Evolutionary conservation across 116 monocot species (phyloP), one percentile per base, ranked within the genome.

Genomic region (Thalassia testudinum): DNA sequence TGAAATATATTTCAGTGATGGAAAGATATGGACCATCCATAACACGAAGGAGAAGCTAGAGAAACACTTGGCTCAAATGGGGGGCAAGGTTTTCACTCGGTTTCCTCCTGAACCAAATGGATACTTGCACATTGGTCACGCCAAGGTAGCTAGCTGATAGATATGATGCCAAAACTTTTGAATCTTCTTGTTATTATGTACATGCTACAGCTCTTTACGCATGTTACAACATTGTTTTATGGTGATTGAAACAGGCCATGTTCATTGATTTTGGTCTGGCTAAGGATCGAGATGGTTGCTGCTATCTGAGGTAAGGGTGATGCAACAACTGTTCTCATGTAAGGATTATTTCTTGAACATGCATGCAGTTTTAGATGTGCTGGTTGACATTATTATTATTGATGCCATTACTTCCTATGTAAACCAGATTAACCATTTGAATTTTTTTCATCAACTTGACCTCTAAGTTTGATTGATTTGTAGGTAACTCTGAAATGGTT

Each of bases 41-140:
- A 97, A 97, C 42, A 70, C 75, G 53, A 85, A 75, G 65, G 82
- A 88, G 56, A 65, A 74, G 43, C 74, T 97, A 49, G 77, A 85
- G 18, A 79, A 52, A 54, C 95, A 97, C 65, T 75, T 88, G 49
- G 76, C 76, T 27, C 53, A 37, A 47, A 97, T 88, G 2, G 79
- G 88, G 43, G 85, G 85, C 48, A 88, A 82, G 67, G 82, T 97
- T 53, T 65, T 81, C 12, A 85, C 95, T 68, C 81, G 95, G 22
- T 97, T 97, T 28, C 95, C 95, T 58, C 89, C 95, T 53, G 95
- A 97, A 63, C 95, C 95, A 63, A 97, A 97, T 77, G 95, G 95
- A 8, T 85, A 88, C 70, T 67, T 97, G 23, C 95, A 97, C 58
- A 97, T 97, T 70, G 95, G 95, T 42, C 95, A 97, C 77, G 95